Base-by-base conservation (phyloP, 371 early-diverging fungal genomes). In the Circinella minor region DNA sequence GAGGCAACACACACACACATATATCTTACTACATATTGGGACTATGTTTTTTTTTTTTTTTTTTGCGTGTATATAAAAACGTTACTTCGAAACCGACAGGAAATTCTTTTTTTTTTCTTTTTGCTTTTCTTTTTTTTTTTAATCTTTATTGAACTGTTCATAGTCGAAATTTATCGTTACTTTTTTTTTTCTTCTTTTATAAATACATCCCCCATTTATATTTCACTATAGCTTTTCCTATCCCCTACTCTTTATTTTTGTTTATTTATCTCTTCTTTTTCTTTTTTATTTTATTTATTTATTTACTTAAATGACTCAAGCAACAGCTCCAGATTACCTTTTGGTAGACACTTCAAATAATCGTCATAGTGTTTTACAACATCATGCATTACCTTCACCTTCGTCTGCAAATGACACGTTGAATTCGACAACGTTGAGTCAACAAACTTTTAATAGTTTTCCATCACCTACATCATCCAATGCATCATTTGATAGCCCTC, bases 401-500 rank as follows among this genome's bases (percentile, higher is more conserved):
- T 54, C 65, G 11, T 51, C 51, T 5, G n/a, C 51, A 8, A 51
- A 51, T n/a, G 51, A 51, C 51, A 51, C 51, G 15, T 51, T 43
- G 11, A 1, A 6, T 3, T 43, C 43, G 6, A 43, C 51, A 14
- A 8, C 15, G 14, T 17, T n/a, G 51, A 15, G 65, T 18, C 17
- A 38, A n/a, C 54, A 51, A 17, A 18, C 63, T 49, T 63, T 54
- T 34, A 63, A 36, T 38, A 63, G 57, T 20, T 62, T 69, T 14
- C 69, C 69, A 14, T 69, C 69, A 63, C 69, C 69, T 46, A 69
- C 69, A 20, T 69, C 55, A 8, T 69, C 69, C 8, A 69, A 37
- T 17, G 48, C 62, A 27, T 69, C 69, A 8, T 69, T 60, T 38
- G 61, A 61, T 18, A 68, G 61, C n/a, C 61, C 68, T 4, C 43